Percentiles rank a stretch among this genome's conserved stretches.
These are phyloP conservation scores for Halophytophthora batemanensis DNA, from an alignment of 352 stramenopile genomes.

Conservation along the genomic window DNA sequence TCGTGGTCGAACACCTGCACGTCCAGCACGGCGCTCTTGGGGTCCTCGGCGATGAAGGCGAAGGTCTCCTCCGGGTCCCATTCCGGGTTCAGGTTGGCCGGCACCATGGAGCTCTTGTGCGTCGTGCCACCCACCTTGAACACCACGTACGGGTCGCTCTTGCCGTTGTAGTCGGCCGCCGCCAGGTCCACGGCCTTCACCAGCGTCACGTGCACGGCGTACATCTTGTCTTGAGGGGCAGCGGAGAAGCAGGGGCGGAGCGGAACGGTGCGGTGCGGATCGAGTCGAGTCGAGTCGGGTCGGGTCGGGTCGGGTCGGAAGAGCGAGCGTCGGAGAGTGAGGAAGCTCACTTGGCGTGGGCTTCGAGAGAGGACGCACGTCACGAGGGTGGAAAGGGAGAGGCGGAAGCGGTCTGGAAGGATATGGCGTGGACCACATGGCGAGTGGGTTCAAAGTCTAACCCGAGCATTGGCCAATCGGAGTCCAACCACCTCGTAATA, in stretches of 20 bases:
- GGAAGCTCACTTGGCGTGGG: no score
- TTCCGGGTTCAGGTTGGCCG: conserved; percentile 43
- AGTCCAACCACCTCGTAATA: no score
- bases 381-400: no score
- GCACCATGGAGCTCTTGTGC: conserved; percentile 54
- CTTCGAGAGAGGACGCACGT: no score
- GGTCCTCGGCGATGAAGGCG: conserved; percentile 60
- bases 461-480: no score
- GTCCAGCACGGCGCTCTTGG: conserved; percentile 47
- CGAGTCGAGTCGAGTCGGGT: no score
- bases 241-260: neutral
- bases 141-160: conserved; percentile 77
- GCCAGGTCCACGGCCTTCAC: conserved; percentile 65
- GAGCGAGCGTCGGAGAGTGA: no score
- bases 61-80: conserved; percentile 70
- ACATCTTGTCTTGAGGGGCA: conserved; percentile 25
- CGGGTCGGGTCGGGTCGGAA: no score
- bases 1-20: conserved; percentile 75
- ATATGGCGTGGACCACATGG: no score
- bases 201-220: conserved; percentile 68
- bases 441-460: no score
- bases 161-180: conserved; percentile 77
- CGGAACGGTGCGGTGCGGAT: neutral
- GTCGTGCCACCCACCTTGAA: conserved; percentile 48
- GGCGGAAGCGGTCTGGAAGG: no score